Base-by-base conservation (phyloP, 805 yeast genomes). In the Nakazawaea anatomiae region DNA sequence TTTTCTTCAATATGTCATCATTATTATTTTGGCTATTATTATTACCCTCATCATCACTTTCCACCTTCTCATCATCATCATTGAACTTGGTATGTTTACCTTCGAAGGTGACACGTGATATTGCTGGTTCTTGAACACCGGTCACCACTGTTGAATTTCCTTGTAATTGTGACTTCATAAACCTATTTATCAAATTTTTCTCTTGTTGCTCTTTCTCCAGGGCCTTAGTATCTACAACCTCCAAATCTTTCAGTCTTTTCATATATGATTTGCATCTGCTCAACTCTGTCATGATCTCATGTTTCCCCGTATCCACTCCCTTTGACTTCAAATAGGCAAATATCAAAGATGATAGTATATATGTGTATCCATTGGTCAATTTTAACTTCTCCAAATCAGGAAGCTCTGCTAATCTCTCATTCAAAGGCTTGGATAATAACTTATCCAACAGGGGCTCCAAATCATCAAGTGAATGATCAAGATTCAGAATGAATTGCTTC, bases 221-320 rank as follows among this genome's bases (percentile, higher is more conserved):
- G 35, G 58, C 48, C 52, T 66, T 44, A 50, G 44, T 35, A 52
- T 54, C 42, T 57, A 57, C 53, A 6, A 53, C 54, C 25, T 69
- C 70, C 5, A 73, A 63, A 3, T 61, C 69, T 56, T 79, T 79
- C 38, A 79, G 73, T 59, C 82, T 74, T 39, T 74, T 74, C 82
- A 86, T 84, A 56, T 84, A 85, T n/a, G 72, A 60, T 62, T 85
- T 86, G 40, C 87, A 83, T 54, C 90, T 71, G 6, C 70, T 73
- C 48, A 88, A 68, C 59, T 87, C 95, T 32, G 68, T 68, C 82
- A 83, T 80, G 25, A 89, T 77, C 2, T 85, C 82, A 57, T 85
- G 89, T 6, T 66, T 62, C 9, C 72, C 73, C 1, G 84, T 76
- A 52, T 82, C 79, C 12, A 73, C 64, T 1, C 92, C 92, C 12